Evolutionary conservation across 2,329 filamentous ascomycete species (phyloP).

Genomic region (Ophiostoma himal-ulmi): DNA sequence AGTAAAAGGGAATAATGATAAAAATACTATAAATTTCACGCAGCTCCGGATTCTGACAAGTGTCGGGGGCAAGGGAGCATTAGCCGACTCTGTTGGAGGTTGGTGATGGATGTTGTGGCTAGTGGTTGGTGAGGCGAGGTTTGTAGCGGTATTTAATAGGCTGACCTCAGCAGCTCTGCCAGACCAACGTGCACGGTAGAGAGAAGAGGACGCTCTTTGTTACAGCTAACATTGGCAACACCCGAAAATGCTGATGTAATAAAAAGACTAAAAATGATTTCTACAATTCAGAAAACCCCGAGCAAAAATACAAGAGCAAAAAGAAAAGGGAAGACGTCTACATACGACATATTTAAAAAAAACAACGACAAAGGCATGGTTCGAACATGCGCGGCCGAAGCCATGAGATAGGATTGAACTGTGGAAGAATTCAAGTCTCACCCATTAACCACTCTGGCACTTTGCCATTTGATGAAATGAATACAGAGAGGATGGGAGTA

Average conservation of each 20-base stretch:
- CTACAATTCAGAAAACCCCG: no score
- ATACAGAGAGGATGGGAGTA: not conserved
- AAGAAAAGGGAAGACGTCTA: not conserved
- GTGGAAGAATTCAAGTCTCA: conserved; percentile 26
- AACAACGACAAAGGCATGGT: conserved; percentile 27
- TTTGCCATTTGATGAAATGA: conserved; percentile 22
- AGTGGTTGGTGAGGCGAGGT: no score
- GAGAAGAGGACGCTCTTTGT: not conserved
- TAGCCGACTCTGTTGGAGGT: not conserved
- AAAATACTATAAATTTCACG: not conserved
- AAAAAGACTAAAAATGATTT: no score
- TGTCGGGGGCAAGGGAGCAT: not conserved
- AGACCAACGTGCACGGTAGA: no score
- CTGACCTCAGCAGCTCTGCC: no score
- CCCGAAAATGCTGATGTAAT: no score
- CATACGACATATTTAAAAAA: conserved; percentile 11
- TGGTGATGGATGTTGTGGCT: no score
- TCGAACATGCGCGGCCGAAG: conserved; percentile 28
- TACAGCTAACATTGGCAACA: no score
- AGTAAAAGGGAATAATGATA: not conserved
- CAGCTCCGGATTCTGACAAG: not conserved
- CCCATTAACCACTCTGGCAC: conserved; percentile 29
- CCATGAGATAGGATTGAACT: conserved; percentile 27
- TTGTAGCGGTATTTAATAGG: no score
- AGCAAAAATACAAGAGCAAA: not conserved